Base-by-base conservation (phyloP, 1,284 basidiomycete species). In the Trichosporon sp. region DNA sequence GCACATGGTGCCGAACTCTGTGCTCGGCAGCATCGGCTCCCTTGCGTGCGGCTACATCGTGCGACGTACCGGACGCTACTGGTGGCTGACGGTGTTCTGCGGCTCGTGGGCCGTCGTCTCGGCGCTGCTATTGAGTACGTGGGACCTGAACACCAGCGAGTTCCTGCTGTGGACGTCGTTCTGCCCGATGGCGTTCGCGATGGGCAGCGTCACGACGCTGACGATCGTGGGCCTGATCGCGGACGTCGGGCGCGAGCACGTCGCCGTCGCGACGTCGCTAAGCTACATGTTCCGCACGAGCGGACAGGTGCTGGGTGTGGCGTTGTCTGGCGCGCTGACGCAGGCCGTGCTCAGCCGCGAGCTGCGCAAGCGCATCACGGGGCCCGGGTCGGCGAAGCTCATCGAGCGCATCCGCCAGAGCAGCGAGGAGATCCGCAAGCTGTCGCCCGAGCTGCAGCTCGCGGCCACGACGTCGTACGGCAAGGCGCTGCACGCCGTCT, bases 281-380 rank as follows among this genome's bases (percentile, higher is more conserved):
- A 92, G 92, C 27, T 95, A 95, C 83, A 85, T 95, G 64, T 94
- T 93, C 85, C 86, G 93, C 75, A 94, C 92, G 5, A 92, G 92
- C 12, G 93, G 93, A 15, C 93, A 95, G 84, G 93, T 94, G 23
- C 86, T 95, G 60, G 93, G 93, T 63, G 93, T 95, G 65, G 90
- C 91, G 75, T 84, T 95, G 60, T 90, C 91, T 72, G 92, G 92
- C 34, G 90, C 92, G 1, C 82, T 95, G 53, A 85, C 92, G 27
- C 93, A 95, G 83, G 87, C 88, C 4, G 86, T 93, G 34, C 86
- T 95, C 58, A 83, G 89, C 25, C 82, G 85, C 63, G 88, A 91
- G 77, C 84, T 95, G 69, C 87, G 87, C 66, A 83, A 86, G 72
- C 86, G 89, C 67, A 93, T 95, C 76, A 87, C 86, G n/a, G 92